Percentiles rank a stretch among this genome's conserved stretches.
Conservation (phyloP, 1,139 yeast genomes). For the Diutina scorzettiae region DNA sequence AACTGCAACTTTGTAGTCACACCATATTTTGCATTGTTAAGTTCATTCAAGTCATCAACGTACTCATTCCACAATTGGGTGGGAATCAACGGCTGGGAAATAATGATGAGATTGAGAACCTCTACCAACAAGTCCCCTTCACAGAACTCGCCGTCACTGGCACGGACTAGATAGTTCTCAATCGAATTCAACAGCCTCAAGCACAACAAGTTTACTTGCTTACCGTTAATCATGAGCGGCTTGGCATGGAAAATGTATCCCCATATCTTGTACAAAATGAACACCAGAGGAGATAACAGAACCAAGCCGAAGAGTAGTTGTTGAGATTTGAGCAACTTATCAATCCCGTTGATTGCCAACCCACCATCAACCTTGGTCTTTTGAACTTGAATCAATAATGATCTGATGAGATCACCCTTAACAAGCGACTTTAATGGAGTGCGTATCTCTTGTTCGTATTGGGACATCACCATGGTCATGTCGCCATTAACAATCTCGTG, state of each 20-base stretch:
- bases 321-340: conserved; percentile 77
- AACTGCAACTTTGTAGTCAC: conserved; percentile 19
- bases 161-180: conserved; percentile 34
- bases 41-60: conserved; percentile 44
- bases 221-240: conserved; percentile 25
- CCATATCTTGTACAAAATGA: conserved; percentile 36
- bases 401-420: conserved; percentile 62
- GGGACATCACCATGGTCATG: conserved; percentile 63
- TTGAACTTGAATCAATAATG: conserved; percentile 78
- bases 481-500: conserved; percentile 52
- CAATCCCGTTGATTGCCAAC: conserved; percentile 82
- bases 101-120: conserved; percentile 37
- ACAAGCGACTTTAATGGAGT: conserved; percentile 51
- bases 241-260: neutral
- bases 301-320: conserved; percentile 86
- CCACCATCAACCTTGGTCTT: conserved; percentile 94
- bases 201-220: conserved; percentile 24
- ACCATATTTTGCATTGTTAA: conserved; percentile 16
- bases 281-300: conserved; percentile 72
- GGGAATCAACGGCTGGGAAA: conserved; percentile 40
- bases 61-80: conserved; percentile 33
- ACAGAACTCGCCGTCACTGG: conserved; percentile 8
- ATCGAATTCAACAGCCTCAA: conserved; percentile 43
- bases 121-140: conserved; percentile 51
- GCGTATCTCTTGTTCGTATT: conserved; percentile 67